Conservation (phyloP, 345 rosid genomes). For the Eutrema heterophyllum region DNA sequence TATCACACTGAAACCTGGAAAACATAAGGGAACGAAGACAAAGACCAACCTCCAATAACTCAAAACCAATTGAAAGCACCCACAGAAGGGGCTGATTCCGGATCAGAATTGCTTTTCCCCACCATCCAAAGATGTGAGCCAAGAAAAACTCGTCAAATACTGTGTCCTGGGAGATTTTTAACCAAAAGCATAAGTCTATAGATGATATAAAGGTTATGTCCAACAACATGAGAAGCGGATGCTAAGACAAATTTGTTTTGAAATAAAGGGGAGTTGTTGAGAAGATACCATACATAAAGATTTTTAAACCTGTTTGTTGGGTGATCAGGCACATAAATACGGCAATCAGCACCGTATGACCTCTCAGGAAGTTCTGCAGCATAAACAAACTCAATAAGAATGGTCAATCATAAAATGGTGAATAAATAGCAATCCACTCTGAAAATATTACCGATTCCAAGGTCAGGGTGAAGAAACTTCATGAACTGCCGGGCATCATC, state of each 20-base stretch:
- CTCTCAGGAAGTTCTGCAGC: slow-evolving; percentile 94
- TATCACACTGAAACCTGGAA: background rate
- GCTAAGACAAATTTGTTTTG: background rate
- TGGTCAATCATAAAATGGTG: background rate
- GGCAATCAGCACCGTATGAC: slow-evolving; percentile 97
- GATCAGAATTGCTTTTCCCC: slow-evolving; percentile 97
- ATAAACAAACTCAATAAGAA: slow-evolving; percentile 10
- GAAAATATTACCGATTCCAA: slow-evolving; percentile 75
- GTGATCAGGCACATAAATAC: slow-evolving; percentile 78
- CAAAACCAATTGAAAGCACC: slow-evolving; percentile 97
- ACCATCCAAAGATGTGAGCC: slow-evolving; percentile 99
- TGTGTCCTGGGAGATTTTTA: slow-evolving; percentile 51
- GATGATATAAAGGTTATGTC: background rate
- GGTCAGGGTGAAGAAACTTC: slow-evolving; percentile 98
- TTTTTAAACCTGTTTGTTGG: slow-evolving; percentile 98
- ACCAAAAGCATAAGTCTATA: slow-evolving; percentile 21
- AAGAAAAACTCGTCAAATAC: slow-evolving; percentile 92
- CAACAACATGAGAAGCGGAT: slow-evolving; percentile 1
- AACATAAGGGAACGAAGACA: background rate
- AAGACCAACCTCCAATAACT: slow-evolving; percentile 85
- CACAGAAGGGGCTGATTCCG: slow-evolving; percentile 96
- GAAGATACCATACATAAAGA: slow-evolving; percentile 96
- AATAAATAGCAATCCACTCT: background rate
- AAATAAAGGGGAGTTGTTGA: slow-evolving; percentile 29
- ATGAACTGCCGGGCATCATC: slow-evolving; percentile 94